Base-by-base conservation (phyloP, 2,329 filamentous ascomycete species). In the Fusarium redolens region DNA sequence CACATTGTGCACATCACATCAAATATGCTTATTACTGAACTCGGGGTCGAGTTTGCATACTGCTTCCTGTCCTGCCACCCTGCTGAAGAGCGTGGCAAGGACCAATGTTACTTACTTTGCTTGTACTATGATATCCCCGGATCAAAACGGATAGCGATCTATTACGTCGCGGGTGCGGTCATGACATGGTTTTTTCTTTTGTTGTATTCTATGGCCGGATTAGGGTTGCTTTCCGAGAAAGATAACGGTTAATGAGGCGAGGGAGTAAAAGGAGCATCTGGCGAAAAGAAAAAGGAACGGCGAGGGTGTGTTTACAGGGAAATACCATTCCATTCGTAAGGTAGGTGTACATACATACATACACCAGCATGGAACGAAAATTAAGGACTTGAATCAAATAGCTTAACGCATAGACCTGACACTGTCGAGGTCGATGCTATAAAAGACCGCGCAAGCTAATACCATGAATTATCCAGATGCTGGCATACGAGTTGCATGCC, bases 61-160 rank as follows among this genome's bases (percentile, higher is more conserved):
- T 47, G 37, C 68, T 54, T 37, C 45, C 52, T 65, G 30, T 38
- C 60, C 56, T 44, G 28, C 54, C 57, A 40, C 55, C 40, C 35
- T 31, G 37, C 28, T 35, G 56, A 69, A 40, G 45, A 44, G 55
- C 43, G 25, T 50, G 28, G 41, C 45, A 51, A 67, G 50, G 45
- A 66, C 51, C 48, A 64, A 61, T 59, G 51, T 50, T 59, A 66
- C 44, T 43, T 59, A 30, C 35, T 56, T 73, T 66, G 65, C 67
- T 73, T 71, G 66, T 70, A 73, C 61, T 68, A 73, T 73, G 71
- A 73, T 73, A 73, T 73, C 67, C 71, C 71, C 56, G 56, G 71
- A 64, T 65, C 59, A 65, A 60, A 72, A 68, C 67, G 67, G 58
- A 71, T 57, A 71, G 70, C 70, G 70, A 54, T 71, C 45, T 65